Evolutionary conservation across 2,329 filamentous ascomycete genomes (phyloP).

Genomic region (Cordyceps fumosorosea): DNA sequence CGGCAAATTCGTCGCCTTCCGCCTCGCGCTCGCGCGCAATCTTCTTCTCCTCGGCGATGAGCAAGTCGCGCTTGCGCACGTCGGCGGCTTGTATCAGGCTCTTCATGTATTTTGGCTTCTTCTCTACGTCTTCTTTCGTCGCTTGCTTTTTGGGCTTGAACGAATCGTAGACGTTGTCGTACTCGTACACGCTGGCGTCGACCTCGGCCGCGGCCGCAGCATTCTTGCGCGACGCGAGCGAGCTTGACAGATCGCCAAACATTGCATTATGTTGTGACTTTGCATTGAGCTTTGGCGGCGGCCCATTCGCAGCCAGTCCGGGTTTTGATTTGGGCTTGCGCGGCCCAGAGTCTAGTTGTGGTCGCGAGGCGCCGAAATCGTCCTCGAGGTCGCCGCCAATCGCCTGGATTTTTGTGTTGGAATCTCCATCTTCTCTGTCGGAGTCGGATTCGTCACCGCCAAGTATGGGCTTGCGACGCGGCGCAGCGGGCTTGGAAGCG

Average conservation of each 20-base stretch:
- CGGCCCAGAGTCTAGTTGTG: slow-evolving; percentile 18
- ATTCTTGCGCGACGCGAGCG: slow-evolving; percentile 56
- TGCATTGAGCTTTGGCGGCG: slow-evolving; percentile 38
- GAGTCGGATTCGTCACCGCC: slow-evolving; percentile 49
- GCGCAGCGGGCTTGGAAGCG: slow-evolving; percentile 40
- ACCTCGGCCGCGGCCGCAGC: slow-evolving; percentile 58
- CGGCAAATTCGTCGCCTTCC: slow-evolving; percentile 73
- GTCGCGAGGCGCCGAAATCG: slow-evolving; percentile 16
- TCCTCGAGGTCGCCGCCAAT: slow-evolving; percentile 60
- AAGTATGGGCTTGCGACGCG: slow-evolving; percentile 51
- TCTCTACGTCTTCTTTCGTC: slow-evolving; percentile 46
- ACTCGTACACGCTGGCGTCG: slow-evolving; percentile 76
- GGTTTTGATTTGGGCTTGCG: slow-evolving; percentile 26
- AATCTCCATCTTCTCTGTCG: slow-evolving; percentile 32
- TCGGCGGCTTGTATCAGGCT: slow-evolving; percentile 67
- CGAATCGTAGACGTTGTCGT: slow-evolving; percentile 75
- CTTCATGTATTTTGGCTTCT: slow-evolving; percentile 73
- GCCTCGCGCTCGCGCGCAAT: slow-evolving; percentile 70
- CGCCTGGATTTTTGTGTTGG: slow-evolving; percentile 40
- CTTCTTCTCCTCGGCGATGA: slow-evolving; percentile 74
- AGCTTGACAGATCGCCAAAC: slow-evolving; percentile 61
- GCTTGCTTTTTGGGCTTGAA: slow-evolving; percentile 60
- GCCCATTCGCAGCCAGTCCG: slow-evolving; percentile 27
- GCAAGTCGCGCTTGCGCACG: slow-evolving; percentile 67
- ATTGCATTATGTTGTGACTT: slow-evolving; percentile 36